Conservation (phyloP, 371 early-diverging fungal species). For the Blakeslea trispora region DNA sequence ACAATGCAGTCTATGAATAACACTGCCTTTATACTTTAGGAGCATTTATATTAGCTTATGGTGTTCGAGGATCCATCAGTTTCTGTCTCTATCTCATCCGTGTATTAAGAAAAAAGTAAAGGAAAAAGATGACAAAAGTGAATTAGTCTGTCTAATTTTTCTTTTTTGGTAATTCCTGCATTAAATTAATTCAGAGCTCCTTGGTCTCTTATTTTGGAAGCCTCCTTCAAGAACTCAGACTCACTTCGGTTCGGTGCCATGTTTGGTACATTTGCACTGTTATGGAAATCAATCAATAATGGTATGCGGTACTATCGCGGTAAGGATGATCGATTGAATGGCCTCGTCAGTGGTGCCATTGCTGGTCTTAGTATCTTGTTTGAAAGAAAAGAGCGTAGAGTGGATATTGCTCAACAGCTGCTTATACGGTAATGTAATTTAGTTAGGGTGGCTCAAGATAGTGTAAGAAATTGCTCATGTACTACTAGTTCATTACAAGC, state of each 20-base stretch:
- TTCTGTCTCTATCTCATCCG: constrained; percentile 49
- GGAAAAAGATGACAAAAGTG: not conserved
- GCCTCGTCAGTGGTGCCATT: constrained; percentile 59
- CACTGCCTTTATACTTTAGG: constrained; percentile 27
- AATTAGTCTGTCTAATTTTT: no score
- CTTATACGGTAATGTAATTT: constrained; percentile 46
- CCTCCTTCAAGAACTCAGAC: constrained; percentile 55
- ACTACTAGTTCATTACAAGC: constrained; percentile 66
- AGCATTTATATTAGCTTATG: constrained; percentile 51
- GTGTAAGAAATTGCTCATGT: not conserved
- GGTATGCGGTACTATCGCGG: constrained; percentile 56
- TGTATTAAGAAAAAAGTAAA: constrained; percentile 49
- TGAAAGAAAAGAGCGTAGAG: constrained; percentile 61
- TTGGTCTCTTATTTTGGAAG: constrained; percentile 37
- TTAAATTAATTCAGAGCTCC: constrained; percentile 41
- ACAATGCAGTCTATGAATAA: constrained; percentile 3
- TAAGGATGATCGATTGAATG: constrained; percentile 64
- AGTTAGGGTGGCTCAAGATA: not conserved
- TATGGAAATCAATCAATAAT: constrained; percentile 78
- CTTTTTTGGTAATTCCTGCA: not conserved
- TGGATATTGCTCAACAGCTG: constrained; percentile 67
- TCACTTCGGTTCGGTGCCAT: constrained; percentile 68
- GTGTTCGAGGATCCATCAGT: constrained; percentile 51
- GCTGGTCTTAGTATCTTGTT: constrained; percentile 61
- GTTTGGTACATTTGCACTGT: constrained; percentile 73